Conservation (phyloP, 371 early-diverging fungal species). For the Lichtheimia hyalospora region DNA sequence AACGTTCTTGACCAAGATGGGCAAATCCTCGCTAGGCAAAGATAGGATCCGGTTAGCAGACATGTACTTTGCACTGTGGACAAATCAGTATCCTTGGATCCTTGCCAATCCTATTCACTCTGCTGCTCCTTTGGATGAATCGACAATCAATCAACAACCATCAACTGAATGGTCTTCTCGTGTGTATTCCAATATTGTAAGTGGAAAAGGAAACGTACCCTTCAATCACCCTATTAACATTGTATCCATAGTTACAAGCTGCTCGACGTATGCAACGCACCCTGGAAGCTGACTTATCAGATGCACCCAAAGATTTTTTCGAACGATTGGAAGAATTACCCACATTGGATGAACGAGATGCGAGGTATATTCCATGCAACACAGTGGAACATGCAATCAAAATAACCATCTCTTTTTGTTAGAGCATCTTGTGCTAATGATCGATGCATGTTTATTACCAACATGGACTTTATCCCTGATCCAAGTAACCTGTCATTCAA, state of each 20-base stretch:
- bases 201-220: background rate
- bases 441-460: slow-evolving; percentile 58
- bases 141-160: background rate
- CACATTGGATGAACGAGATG: slow-evolving; percentile 43
- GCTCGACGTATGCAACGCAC: slow-evolving; percentile 48
- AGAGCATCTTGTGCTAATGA: slow-evolving; percentile 60
- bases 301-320: slow-evolving; percentile 55
- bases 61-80: slow-evolving; percentile 66
- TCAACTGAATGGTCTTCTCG: background rate
- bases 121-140: background rate
- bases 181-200: slow-evolving; percentile 13
- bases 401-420: background rate
- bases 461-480: slow-evolving; percentile 51
- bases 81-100: slow-evolving; percentile 67
- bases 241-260: slow-evolving; percentile 51
- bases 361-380: slow-evolving; percentile 24
- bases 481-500: slow-evolving; percentile 37
- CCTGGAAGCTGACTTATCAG: slow-evolving; percentile 40
- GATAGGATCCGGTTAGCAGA: slow-evolving; percentile 55
- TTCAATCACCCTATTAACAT: background rate
- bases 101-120: slow-evolving; percentile 40
- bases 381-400: background rate
- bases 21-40: slow-evolving; percentile 51
- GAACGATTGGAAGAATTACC: slow-evolving; percentile 51
- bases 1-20: slow-evolving; percentile 51